Evolutionary conservation across 2,329 filamentous ascomycete species (phyloP).

Genomic region (Coleophoma cylindrospora): DNA sequence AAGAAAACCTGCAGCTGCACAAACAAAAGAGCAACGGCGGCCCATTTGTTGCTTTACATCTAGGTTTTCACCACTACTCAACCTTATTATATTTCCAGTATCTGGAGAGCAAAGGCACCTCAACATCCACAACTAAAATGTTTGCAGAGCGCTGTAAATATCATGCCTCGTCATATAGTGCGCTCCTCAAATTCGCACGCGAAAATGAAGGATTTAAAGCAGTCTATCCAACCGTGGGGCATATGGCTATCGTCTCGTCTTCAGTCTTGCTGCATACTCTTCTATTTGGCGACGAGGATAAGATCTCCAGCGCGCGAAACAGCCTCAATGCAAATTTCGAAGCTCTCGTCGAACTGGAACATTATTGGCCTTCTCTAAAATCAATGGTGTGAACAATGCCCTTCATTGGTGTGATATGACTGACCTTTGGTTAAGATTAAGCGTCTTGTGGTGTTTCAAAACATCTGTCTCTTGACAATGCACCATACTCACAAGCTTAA

Average conservation of each 20-base stretch:
- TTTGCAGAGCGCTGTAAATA: conserved; percentile 19
- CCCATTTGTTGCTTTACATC: conserved; percentile 30
- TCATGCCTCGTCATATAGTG: conserved; percentile 24
- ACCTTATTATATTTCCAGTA: too few species aligned
- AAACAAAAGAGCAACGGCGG: conserved; percentile 21
- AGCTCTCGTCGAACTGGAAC: conserved; percentile 7
- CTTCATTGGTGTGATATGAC: too few species aligned
- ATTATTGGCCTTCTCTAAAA: conserved; percentile 9
- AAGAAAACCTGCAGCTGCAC: conserved; percentile 20
- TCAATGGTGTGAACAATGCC: conserved; percentile 4
- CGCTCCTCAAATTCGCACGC: conserved; percentile 18
- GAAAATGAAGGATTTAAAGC: conserved; percentile 21
- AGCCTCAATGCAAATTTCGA: conserved; percentile 11
- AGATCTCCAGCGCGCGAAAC: conserved; percentile 1
- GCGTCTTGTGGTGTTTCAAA: too few species aligned
- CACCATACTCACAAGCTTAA: too few species aligned
- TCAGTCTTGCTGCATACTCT: conserved; percentile 29
- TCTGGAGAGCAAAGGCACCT: too few species aligned
- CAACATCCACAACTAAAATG: conserved; percentile 13
- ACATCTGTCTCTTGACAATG: too few species aligned
- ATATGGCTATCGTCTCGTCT: conserved; percentile 30
- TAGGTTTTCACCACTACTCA: conserved; percentile 28
- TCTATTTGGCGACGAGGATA: conserved; percentile 21
- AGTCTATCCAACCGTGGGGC: conserved; percentile 27
- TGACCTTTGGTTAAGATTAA: too few species aligned